Evolutionary conservation across 768 basidiomycete genomes (phyloP).

Genomic region (Amanita phalloides): DNA sequence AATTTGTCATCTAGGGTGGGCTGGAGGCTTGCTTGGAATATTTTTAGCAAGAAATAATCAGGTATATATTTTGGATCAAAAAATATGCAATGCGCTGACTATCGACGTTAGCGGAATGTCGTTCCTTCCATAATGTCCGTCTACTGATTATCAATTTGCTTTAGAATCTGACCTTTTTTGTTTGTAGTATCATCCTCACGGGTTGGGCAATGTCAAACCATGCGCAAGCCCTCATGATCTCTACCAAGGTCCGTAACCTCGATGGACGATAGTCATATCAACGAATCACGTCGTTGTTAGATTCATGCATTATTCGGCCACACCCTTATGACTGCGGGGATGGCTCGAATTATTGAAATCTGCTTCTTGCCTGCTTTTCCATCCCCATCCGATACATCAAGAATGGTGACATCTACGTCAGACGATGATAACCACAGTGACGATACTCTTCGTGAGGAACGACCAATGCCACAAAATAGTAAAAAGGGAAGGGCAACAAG

Average conservation of each 20-base stretch:
- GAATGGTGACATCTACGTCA: background rate
- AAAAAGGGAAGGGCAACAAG: constrained; percentile 27
- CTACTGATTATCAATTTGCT: background rate
- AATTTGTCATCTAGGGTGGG: constrained; percentile 56
- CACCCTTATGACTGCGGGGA: constrained; percentile 75
- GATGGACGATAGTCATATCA: background rate
- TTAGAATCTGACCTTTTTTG: background rate
- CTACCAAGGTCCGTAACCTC: constrained; percentile 48
- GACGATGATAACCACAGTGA: constrained; percentile 55
- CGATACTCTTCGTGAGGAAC: constrained; percentile 43
- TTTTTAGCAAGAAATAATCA: constrained; percentile 72
- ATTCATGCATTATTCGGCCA: constrained; percentile 82
- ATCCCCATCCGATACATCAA: constrained; percentile 9
- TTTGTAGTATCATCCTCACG: constrained; percentile 67
- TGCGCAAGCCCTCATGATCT: constrained; percentile 73
- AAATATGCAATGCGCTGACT: background rate
- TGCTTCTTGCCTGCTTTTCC: constrained; percentile 51
- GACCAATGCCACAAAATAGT: constrained; percentile 6
- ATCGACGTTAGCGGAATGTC: constrained; percentile 48
- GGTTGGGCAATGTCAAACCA: constrained; percentile 95
- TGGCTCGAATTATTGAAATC: constrained; percentile 73
- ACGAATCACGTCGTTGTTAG: constrained; percentile 20
- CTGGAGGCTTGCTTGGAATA: constrained; percentile 84
- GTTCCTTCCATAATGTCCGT: constrained; percentile 72
- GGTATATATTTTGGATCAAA: constrained; percentile 22